A percentile compares a stretch with the other conserved stretches of the same genome.
Evolutionary conservation across 2,329 filamentous ascomycete species (phyloP).

Genomic region (Hymenoscyphus fraxineus): DNA sequence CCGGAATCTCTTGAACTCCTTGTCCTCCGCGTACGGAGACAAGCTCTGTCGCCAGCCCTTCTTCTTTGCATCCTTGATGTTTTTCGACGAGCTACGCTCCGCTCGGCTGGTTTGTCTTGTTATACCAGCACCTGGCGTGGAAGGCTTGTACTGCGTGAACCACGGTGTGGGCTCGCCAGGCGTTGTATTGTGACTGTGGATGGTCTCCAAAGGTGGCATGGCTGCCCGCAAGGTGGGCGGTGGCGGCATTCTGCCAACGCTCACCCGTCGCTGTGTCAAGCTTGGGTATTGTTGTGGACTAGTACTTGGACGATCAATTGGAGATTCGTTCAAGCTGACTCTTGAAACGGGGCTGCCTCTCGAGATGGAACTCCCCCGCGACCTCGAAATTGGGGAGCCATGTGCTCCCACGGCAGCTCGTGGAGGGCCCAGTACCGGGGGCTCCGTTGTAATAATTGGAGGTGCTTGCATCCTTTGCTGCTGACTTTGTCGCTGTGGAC

Average conservation of each 20-base stretch:
- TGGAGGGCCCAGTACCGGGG: conserved; percentile 12
- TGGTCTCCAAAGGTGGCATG: conserved; percentile 53
- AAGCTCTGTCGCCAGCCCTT: conserved; percentile 48
- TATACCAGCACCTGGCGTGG: conserved; percentile 17
- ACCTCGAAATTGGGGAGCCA: conserved; percentile 5
- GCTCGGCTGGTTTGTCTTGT: conserved; percentile 47
- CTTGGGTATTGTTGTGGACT: conserved; percentile 16
- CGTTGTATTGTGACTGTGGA: conserved; percentile 41
- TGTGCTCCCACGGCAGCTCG: conserved; percentile 17
- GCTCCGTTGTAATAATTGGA: conserved; percentile 1
- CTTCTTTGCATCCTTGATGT: conserved; percentile 57
- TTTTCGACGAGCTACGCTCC: conserved; percentile 58
- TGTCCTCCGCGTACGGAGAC: conserved; percentile 13
- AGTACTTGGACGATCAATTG: conserved; percentile 12
- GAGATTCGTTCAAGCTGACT: conserved; percentile 9
- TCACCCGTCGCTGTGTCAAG: conserved; percentile 21
- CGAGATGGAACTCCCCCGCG: too few species aligned
- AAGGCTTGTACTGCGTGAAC: conserved; percentile 15
- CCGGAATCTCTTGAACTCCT: conserved; percentile 38
- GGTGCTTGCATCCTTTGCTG: conserved; percentile 5
- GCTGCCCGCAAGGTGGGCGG: conserved; percentile 42
- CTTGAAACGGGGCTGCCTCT: conserved; percentile 1
- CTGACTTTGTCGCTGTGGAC: not conserved
- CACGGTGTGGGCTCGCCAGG: conserved; percentile 25
- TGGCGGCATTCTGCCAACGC: conserved; percentile 40